These are phyloP conservation scores for Silene latifolia DNA, from an alignment of 148 eudicot species.

Conservation along the genomic window DNA sequence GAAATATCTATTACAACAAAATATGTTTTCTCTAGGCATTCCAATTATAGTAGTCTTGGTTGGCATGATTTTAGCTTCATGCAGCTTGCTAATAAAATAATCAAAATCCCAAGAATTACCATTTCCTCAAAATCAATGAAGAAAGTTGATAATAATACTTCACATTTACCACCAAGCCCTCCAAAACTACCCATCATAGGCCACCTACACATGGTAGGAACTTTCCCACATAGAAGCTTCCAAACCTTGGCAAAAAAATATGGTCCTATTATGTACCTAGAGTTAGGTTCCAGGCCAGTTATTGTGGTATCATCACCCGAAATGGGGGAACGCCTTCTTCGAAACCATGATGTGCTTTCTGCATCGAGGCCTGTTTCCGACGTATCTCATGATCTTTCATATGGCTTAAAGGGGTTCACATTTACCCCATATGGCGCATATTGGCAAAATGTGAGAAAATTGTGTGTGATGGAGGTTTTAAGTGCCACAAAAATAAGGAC, in stretches of 20 bases:
- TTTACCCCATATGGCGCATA: constrained; percentile 19
- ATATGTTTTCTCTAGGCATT: constrained; percentile 1
- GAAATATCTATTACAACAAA: neutral
- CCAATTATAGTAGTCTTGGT: neutral
- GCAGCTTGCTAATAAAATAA: neutral
- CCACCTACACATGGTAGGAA: constrained; percentile 35
- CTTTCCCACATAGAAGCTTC: constrained; percentile 35
- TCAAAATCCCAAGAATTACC: neutral
- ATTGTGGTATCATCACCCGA: constrained; percentile 27
- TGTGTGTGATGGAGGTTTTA: constrained; percentile 23
- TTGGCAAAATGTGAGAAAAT: constrained; percentile 19
- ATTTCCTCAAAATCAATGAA: neutral
- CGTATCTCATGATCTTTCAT: constrained; percentile 21
- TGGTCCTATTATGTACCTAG: constrained; percentile 40
- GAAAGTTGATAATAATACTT: neutral
- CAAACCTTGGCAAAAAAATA: constrained; percentile 31
- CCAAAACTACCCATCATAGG: constrained; percentile 37
- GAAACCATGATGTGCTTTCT: constrained; percentile 12
- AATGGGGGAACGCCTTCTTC: constrained; percentile 22
- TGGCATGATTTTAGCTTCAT: constrained; percentile 11
- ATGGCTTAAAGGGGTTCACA: constrained; percentile 16
- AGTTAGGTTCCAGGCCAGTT: constrained; percentile 21
- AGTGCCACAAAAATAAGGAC: constrained; percentile 17
- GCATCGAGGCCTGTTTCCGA: constrained; percentile 20
- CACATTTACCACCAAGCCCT: constrained; percentile 39